Percentiles rank a stretch among this genome's conserved stretches.
These are phyloP conservation scores for Mortierella polycephala DNA, from an alignment of 371 early-diverging fungal genomes.

Conservation along the genomic window DNA sequence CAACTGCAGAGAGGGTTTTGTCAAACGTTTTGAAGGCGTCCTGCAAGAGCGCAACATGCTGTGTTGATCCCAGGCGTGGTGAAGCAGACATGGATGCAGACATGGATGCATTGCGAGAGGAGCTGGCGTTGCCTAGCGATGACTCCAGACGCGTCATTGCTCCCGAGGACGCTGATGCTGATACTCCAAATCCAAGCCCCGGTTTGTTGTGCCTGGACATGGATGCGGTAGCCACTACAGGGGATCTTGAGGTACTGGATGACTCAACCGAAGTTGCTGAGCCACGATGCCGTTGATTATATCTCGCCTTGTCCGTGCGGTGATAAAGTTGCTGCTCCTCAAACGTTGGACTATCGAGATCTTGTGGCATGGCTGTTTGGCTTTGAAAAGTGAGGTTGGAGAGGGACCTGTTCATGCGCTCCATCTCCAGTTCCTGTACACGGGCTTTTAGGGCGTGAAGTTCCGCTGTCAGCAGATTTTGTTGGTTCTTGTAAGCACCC, in stretches of 20 bases:
- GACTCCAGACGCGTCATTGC: constrained; percentile 3
- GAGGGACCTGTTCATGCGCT: constrained; percentile 42
- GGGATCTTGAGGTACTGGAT: constrained; percentile 16
- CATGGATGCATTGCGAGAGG: constrained; percentile 3
- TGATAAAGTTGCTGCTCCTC: constrained; percentile 9
- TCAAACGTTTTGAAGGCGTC: constrained; percentile 38
- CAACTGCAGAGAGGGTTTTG: constrained; percentile 3
- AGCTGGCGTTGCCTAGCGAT: constrained; percentile 8
- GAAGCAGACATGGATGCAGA: background rate
- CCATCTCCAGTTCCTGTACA: constrained; percentile 48
- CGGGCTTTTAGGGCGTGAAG: constrained; percentile 48
- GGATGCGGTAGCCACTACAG: constrained; percentile 5
- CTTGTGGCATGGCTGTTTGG: constrained; percentile 11
- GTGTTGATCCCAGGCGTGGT: constrained; percentile 13
- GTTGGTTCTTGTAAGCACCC: background rate
- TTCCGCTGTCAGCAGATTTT: constrained; percentile 20
- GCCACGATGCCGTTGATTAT: constrained; percentile 13
- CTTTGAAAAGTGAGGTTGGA: constrained; percentile 15
- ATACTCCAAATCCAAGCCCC: background rate
- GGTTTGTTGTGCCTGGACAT: background rate
- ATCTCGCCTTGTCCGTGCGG: constrained; percentile 25
- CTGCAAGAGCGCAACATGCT: constrained; percentile 34
- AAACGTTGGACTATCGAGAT: background rate
- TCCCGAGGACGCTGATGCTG: background rate
- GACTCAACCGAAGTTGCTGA: constrained; percentile 3